Evolutionary conservation across 345 rosid genomes (phyloP), one percentile per base, ranked within the genome.

Genomic region (Eucalyptus lansdowneana): DNA sequence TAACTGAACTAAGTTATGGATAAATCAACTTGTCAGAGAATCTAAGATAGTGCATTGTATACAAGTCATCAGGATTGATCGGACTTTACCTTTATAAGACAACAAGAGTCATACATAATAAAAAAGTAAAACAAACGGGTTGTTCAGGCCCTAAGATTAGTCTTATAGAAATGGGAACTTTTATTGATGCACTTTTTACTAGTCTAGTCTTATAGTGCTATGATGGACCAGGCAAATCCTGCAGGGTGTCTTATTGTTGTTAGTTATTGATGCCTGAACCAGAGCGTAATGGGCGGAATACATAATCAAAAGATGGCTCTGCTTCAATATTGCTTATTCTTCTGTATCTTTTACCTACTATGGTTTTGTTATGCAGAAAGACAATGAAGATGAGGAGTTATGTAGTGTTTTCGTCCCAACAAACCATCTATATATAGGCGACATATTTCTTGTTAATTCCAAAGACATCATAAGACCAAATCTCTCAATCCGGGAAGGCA

Each of bases 381-480:
- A 95, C 45, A 92, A 92, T 90, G 96, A 93, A 90, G 97, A 95
- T 88, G 97, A 95, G 90, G 97, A 95, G 91, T 86, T 95, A 67
- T 95, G 97, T 47, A 94, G 97, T 89, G 95, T 95, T 86, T 95
- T 93, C 65, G 96, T 95, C 89, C 97, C 97, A 27, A 95, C 96
- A 88, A 94, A 95, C 91, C 96, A 95, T 91, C 93, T 95, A 53
- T 95, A 95, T 89, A 93, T 94, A 69, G 97, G 95, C 34, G 97
- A 95, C 89, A 94, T 94, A 47, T 93, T 95, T 89, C 93, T 95
- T 29, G 96, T 95, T 81, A 94, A 92, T 91, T 94, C 97, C 51
- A 95, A 93, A 87, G 97, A 95, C 76, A 92, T 95, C 86, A 93
- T 94, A 88, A 92, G 96, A 87, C 97, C 96, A 9, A 95, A 94